Evolutionary conservation across 805 yeast species (phyloP).

Genomic region (Suhomyces tanzawaensis): DNA sequence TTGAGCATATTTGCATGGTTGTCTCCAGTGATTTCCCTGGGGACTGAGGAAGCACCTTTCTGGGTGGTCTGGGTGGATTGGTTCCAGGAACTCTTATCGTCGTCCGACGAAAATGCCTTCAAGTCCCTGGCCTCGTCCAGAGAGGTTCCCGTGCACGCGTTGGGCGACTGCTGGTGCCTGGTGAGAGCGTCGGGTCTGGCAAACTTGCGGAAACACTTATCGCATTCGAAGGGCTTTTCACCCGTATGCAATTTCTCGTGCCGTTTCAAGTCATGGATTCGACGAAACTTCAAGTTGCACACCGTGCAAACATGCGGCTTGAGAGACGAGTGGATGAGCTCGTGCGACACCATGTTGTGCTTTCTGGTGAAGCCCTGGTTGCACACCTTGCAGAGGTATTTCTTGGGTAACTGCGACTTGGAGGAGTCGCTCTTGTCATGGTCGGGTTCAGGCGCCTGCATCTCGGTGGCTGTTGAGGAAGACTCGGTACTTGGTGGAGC

Average conservation of each 20-base stretch:
- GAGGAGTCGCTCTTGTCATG: no score
- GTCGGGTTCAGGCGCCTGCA: no score
- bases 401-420: conserved; percentile 25
- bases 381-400: conserved; percentile 57
- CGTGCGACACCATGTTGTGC: conserved; percentile 72
- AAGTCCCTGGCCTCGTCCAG: no score
- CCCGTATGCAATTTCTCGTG: conserved; percentile 77
- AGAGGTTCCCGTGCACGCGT: conserved; percentile 27
- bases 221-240: conserved; percentile 64
- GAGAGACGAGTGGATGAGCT: conserved; percentile 61
- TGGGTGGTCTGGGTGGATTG: no score
- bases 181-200: conserved; percentile 76
- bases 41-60: no score
- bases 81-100: no score
- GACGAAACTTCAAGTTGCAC: conserved; percentile 62
- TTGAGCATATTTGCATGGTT: background rate
- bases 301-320: conserved; percentile 63
- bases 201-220: conserved; percentile 59
- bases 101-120: no score
- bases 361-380: conserved; percentile 64
- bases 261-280: conserved; percentile 74
- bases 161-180: conserved; percentile 55
- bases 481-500: no score
- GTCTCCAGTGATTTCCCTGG: no score
- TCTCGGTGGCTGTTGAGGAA: no score